A percentile compares a stretch with the other conserved stretches of the same genome.
Conservation (phyloP, 2,329 filamentous ascomycete genomes). For the Cladorrhinum sp. region DNA sequence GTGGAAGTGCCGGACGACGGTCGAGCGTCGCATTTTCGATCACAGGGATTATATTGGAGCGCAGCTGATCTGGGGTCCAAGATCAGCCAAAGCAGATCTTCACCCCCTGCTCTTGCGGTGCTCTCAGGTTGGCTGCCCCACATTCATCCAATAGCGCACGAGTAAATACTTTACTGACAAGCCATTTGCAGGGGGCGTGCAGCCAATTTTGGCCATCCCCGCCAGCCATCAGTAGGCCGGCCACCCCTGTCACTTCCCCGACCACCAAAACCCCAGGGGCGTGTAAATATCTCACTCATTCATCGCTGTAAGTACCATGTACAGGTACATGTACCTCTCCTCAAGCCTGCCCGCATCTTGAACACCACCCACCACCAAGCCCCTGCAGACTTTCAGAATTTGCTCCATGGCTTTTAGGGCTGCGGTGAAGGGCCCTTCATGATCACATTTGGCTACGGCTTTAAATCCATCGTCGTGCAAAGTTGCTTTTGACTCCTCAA, state of each 20-base stretch:
- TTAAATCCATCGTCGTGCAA: background rate
- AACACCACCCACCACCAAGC: too few species aligned
- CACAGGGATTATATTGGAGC: conserved; percentile 27
- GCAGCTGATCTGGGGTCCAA: conserved; percentile 27
- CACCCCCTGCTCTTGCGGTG: conserved; percentile 17
- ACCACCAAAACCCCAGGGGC: conserved; percentile 2
- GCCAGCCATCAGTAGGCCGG: background rate
- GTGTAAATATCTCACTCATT: conserved; percentile 8
- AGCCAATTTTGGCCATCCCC: background rate
- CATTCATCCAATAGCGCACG: conserved; percentile 20
- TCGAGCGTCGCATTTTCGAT: conserved; percentile 22
- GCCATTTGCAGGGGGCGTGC: conserved; percentile 21
- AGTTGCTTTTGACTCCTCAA: conserved; percentile 3
- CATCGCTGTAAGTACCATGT: background rate
- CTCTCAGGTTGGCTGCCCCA: conserved; percentile 16
- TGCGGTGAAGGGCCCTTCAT: background rate
- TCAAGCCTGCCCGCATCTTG: background rate
- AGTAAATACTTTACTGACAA: conserved; percentile 19
- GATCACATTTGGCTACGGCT: background rate
- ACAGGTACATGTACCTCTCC: conserved; percentile 21
- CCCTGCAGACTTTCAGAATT: background rate
- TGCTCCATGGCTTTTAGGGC: background rate
- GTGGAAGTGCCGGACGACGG: conserved; percentile 24
- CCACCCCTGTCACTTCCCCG: conserved; percentile 1
- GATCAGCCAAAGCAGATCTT: conserved; percentile 26